Conservation (phyloP, 495 filamentous ascomycete species). For the Penicillium coprophilum region DNA sequence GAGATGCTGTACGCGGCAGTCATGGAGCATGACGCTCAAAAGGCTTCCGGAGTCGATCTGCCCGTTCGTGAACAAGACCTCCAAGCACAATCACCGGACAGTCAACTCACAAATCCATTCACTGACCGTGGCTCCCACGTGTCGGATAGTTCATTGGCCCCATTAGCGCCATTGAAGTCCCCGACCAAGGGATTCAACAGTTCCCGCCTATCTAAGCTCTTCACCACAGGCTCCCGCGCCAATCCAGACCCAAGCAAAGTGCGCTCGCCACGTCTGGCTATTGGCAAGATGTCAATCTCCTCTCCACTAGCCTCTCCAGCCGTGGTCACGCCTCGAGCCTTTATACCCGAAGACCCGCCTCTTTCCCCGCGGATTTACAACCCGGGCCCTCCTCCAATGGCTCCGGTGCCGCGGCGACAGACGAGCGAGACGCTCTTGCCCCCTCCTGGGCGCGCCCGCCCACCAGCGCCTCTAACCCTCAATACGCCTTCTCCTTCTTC, state of each 20-base stretch:
- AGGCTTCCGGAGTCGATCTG: constrained; percentile 42
- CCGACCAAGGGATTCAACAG: constrained; percentile 33
- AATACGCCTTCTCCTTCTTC: constrained; percentile 32
- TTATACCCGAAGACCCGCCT: constrained; percentile 52
- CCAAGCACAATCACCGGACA: constrained; percentile 37
- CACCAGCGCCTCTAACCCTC: constrained; percentile 41
- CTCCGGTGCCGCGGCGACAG: constrained; percentile 30
- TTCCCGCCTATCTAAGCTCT: constrained; percentile 47
- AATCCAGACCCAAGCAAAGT: constrained; percentile 51
- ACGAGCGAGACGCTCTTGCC: constrained; percentile 20
- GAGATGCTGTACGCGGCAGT: constrained; percentile 89
- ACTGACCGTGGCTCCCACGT: constrained; percentile 32
- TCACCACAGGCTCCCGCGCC: constrained; percentile 57
- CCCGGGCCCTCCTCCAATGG: constrained; percentile 54
- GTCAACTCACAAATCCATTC: constrained; percentile 40
- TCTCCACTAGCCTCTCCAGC: constrained; percentile 56
- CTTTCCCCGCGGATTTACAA: constrained; percentile 59
- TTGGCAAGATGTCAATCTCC: constrained; percentile 58
- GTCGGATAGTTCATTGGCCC: constrained; percentile 19
- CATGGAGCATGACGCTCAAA: constrained; percentile 81
- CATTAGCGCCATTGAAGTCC: constrained; percentile 20
- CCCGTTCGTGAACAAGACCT: constrained; percentile 21
- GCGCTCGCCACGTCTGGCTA: constrained; percentile 50
- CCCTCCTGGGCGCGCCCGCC: constrained; percentile 23
- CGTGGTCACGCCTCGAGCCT: constrained; percentile 35